Evolutionary conservation across 202 grass and related monocot genomes (phyloP).

Genomic region (Carex arenaria): DNA sequence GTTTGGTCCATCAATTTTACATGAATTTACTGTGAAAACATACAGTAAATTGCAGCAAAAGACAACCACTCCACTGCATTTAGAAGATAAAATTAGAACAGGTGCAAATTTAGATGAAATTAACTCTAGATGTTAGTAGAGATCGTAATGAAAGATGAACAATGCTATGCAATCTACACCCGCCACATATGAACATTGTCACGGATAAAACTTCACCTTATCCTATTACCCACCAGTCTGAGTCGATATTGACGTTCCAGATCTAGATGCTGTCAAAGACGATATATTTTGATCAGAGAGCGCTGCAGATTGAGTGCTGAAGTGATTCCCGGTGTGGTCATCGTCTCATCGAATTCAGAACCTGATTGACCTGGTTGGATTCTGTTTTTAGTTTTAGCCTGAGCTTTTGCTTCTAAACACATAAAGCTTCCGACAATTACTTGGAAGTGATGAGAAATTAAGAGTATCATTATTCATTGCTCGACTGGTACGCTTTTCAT

Average conservation of each 20-base stretch:
- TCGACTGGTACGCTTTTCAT: background rate
- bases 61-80: no score
- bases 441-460: constrained; percentile 1
- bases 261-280: background rate
- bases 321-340: constrained; percentile 3
- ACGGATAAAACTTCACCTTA: no score
- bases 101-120: no score
- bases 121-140: no score
- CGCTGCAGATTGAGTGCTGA: background rate
- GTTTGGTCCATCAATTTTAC: background rate
- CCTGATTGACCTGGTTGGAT: background rate
- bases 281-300: constrained; percentile 18
- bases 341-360: constrained; percentile 7
- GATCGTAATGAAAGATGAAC: no score
- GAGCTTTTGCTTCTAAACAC: constrained; percentile 23
- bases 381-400: constrained; percentile 5
- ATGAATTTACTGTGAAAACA: background rate
- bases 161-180: no score
- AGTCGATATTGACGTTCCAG: constrained; percentile 22
- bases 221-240: constrained; percentile 15
- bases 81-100: no score
- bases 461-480: background rate
- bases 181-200: no score
- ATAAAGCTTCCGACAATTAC: constrained; percentile 41
- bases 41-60: no score